Evolutionary conservation across 2,329 filamentous ascomycete species (phyloP), one percentile per base, ranked within the genome.

Genomic region (Endothia cerciana): DNA sequence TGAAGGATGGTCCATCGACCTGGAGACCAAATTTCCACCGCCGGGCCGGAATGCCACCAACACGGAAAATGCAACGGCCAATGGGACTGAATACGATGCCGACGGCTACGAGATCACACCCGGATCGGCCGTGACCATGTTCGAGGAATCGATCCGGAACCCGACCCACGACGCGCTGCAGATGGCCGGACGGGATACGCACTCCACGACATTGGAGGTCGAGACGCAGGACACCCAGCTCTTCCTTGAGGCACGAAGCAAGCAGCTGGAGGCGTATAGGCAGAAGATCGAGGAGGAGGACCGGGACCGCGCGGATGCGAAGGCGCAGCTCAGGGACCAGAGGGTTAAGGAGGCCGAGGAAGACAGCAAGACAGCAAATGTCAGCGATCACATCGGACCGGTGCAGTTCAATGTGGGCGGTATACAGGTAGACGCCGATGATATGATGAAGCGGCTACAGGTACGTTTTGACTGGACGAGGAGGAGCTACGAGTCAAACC

Each of bases 371-470:
- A 75, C 72, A 69, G 83, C 81, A 69, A 81, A 78, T 69, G 82
- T 86, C 63, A 89, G 89, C 71, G 91, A 94, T 73, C 93, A 97
- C 72, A 97, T 97, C 73, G 94, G 94, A 0, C 93, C 94, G 0
- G 93, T 97, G 70, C 93, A 97, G 74, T 97, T 98, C 81, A 99
- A 99, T 76, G 95, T 99, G 85, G 95, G 95, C 51, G 95, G 95
- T 62, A 97, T 99, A 69, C 93, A 97, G 75, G 92, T 97, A 38
- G 93, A 97, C 78, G 93, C 93, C 10, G 94, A 97, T 74, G 93
- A 97, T 73, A 95, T 96, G 91, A 80, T 97, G 65, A 91, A 93
- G 77, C 87, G 91, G 72, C 82, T 97, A 68, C 94, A 93, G 87
- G 92, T 94, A 73, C 79, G 71, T 58, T n/a, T 10, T 4, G 6